A percentile compares a stretch with the other conserved stretches of the same genome.
These are phyloP conservation scores for Trichoderma breve DNA, from an alignment of 2,329 filamentous ascomycete species.

Conservation along the genomic window DNA sequence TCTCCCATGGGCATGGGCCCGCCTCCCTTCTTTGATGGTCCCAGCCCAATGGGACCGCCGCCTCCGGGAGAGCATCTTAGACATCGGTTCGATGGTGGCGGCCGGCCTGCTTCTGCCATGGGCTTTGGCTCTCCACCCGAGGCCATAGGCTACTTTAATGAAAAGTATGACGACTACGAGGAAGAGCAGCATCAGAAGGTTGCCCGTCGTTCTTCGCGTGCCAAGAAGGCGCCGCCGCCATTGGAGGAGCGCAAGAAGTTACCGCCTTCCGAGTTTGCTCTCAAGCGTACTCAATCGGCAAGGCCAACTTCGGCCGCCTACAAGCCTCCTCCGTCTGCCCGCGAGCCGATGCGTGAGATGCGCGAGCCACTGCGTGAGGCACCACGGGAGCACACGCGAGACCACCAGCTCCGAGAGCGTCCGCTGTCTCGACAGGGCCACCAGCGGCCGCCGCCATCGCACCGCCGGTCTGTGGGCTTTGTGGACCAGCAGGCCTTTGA, in stretches of 20 bases:
- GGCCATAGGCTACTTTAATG: constrained; percentile 34
- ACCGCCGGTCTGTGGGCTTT: constrained; percentile 35
- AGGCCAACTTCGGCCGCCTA: constrained; percentile 31
- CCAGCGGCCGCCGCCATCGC: constrained; percentile 32
- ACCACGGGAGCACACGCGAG: not conserved
- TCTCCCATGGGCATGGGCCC: constrained; percentile 33
- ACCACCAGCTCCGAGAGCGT: constrained; percentile 6
- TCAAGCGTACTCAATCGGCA: constrained; percentile 37
- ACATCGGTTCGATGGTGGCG: constrained; percentile 33
- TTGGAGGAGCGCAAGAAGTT: constrained; percentile 45
- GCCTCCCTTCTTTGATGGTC: constrained; percentile 33
- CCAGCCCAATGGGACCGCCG: constrained; percentile 23
- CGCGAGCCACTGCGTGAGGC: constrained; percentile 9
- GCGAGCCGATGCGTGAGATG: constrained; percentile 23
- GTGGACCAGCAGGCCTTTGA: constrained; percentile 34
- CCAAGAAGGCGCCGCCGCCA: constrained; percentile 41
- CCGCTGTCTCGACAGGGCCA: constrained; percentile 17
- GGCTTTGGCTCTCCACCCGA: constrained; percentile 29
- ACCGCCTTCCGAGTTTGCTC: constrained; percentile 45
- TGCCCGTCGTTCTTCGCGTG: constrained; percentile 43
- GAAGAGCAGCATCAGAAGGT: constrained; percentile 37
- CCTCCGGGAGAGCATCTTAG: constrained; percentile 33
- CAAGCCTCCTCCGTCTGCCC: constrained; percentile 29
- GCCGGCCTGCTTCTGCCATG: constrained; percentile 41
- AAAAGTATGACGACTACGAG: constrained; percentile 41